phyloP scores from a whole-genome alignment of 1,139 yeast genomes.

The Candida labiduridarum region DNA sequence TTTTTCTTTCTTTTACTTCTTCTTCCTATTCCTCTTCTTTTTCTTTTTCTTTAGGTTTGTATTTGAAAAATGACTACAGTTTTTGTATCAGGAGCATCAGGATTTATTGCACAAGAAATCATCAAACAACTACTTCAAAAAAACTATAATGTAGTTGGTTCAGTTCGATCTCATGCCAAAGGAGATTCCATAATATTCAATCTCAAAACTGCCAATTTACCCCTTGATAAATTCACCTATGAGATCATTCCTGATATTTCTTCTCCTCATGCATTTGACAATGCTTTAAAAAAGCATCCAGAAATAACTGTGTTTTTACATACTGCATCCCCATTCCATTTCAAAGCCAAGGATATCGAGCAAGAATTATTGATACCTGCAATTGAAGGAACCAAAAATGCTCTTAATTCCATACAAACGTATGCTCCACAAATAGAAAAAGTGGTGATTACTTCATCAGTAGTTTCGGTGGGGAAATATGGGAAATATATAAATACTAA shows the following conservation, averaged over 20 bases:
- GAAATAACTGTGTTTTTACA: conserved; percentile 58
- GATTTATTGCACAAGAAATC: conserved; percentile 53
- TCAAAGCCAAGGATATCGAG: conserved; percentile 29
- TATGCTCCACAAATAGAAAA: conserved; percentile 27
- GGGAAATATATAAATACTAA: conserved; percentile 5
- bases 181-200: conserved; percentile 23
- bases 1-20: not conserved
- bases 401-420: conserved; percentile 23
- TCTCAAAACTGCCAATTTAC: conserved; percentile 19
- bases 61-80: conserved; percentile 19
- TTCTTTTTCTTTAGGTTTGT: not conserved
- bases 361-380: conserved; percentile 37
- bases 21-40: not conserved
- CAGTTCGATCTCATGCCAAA: conserved; percentile 31
- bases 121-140: conserved; percentile 27
- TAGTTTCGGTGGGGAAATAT: conserved; percentile 22
- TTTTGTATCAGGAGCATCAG: conserved; percentile 58
- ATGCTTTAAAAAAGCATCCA: conserved; percentile 48
- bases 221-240: conserved; percentile 24
- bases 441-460: conserved; percentile 32
- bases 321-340: conserved; percentile 29
- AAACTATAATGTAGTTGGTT: conserved; percentile 30
- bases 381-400: conserved; percentile 33
- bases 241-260: conserved; percentile 31
- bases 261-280: conserved; percentile 54